Conservation (phyloP, 495 filamentous ascomycete genomes). For the Chaetomium cochliodes region DNA sequence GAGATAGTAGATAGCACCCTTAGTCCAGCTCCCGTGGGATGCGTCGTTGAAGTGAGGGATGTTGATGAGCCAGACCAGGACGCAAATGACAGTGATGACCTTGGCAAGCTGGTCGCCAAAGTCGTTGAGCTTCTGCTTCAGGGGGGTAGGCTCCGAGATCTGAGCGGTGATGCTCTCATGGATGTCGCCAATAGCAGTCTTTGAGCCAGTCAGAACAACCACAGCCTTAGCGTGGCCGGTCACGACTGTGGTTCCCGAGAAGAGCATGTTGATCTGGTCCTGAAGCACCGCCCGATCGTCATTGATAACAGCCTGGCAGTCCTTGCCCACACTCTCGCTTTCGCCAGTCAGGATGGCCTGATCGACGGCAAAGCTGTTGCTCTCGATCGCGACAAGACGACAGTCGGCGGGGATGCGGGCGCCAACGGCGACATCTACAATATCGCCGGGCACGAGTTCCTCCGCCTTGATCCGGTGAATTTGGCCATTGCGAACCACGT, state of each 20-base stretch:
- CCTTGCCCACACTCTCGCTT: conserved; percentile 95
- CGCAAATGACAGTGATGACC: conserved; percentile 95
- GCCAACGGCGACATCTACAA: conserved; percentile 84
- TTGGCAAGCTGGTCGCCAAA: conserved; percentile 97
- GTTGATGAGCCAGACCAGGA: conserved; percentile 98
- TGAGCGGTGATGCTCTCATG: conserved; percentile 98
- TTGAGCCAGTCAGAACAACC: conserved; percentile 85
- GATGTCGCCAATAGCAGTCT: conserved; percentile 97
- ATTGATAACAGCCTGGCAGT: conserved; percentile 59
- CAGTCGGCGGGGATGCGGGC: conserved; percentile 98
- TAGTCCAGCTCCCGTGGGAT: conserved; percentile 89
- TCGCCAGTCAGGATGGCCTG: conserved; percentile 98
- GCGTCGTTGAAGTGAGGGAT: conserved; percentile 94
- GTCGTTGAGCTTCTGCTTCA: conserved; percentile 98
- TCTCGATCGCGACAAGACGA: conserved; percentile 83
- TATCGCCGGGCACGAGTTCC: conserved; percentile 92
- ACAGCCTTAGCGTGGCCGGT: conserved; percentile 91
- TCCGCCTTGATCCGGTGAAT: conserved; percentile 82
- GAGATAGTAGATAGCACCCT: conserved; percentile 98
- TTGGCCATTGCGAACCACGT: conserved; percentile 77
- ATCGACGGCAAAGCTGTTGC: conserved; percentile 94
- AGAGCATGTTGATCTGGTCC: conserved; percentile 96
- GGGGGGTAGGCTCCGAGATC: conserved; percentile 93
- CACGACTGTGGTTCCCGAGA: conserved; percentile 96
- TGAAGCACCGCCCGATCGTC: conserved; percentile 91